Conservation (phyloP, 2,329 filamentous ascomycete species). For the Colletotrichum sp. region DNA sequence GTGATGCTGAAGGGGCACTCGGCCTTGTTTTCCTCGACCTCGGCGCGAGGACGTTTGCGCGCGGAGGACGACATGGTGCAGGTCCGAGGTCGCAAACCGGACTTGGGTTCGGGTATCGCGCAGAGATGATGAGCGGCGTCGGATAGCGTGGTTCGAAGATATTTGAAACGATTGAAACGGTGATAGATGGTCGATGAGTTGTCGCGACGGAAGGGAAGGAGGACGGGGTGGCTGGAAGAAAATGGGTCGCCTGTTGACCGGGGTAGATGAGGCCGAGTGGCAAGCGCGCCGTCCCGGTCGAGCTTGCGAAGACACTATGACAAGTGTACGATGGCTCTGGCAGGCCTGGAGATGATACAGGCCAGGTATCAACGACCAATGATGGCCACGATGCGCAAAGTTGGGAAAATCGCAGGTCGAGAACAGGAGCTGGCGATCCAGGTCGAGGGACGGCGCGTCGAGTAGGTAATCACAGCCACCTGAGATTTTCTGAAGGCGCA, state of each 20-base stretch:
- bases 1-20: conserved; percentile 59
- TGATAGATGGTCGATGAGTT: background rate
- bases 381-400: conserved; percentile 21
- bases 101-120: background rate
- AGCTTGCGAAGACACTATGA: background rate
- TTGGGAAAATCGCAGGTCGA: conserved; percentile 12
- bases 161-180: background rate
- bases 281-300: conserved; percentile 6
- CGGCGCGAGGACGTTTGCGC: conserved; percentile 57
- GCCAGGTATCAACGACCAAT: conserved; percentile 17
- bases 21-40: conserved; percentile 56
- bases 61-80: conserved; percentile 26
- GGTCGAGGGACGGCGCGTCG: conserved; percentile 14
- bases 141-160: background rate
- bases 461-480: background rate
- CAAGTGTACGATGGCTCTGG: background rate
- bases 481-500: background rate
- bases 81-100: conserved; percentile 3
- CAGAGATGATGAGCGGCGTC: background rate
- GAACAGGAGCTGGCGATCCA: background rate
- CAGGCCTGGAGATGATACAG: conserved; percentile 5
- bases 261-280: conserved; percentile 8
- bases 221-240: conserved; percentile 10
- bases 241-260: conserved; percentile 1
- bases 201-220: conserved; percentile 15